A percentile compares a stretch with the other conserved stretches of the same genome.
phyloP scores from a whole-genome alignment of 495 filamentous ascomycete species.

The Clavariopsis aquatica region DNA sequence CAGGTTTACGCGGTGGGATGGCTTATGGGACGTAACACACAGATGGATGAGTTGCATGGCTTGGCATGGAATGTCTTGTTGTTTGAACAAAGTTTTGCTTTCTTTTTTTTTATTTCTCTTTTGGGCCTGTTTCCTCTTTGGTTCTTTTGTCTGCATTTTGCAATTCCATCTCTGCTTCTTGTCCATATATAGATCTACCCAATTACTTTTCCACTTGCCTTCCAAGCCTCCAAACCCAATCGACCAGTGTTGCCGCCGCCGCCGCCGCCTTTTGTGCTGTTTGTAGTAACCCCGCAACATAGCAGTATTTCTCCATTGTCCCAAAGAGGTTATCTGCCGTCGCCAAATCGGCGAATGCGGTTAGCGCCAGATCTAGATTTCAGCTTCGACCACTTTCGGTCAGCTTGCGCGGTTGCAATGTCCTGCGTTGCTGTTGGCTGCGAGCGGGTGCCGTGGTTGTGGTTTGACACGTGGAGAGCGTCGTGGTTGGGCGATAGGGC shows the following conservation, averaged over 20 bases:
- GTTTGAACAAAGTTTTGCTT: neutral
- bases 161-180: too few species aligned
- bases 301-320: too few species aligned
- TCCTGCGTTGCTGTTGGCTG: neutral
- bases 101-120: neutral
- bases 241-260: too few species aligned
- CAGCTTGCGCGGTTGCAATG: neutral
- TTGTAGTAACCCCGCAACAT: too few species aligned
- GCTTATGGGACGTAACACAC: neutral
- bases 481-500: neutral
- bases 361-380: neutral
- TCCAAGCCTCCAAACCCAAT: too few species aligned
- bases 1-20: conserved; percentile 1
- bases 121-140: neutral
- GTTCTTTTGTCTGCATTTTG: neutral
- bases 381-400: neutral
- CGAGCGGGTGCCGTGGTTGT: neutral
- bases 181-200: neutral
- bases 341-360: neutral
- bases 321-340: too few species aligned
- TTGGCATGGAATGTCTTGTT: neutral
- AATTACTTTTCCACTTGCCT: too few species aligned
- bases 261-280: too few species aligned
- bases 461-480: conserved; percentile 13
- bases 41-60: neutral